Conservation (phyloP, 257 asterid genomes). For the Thymus mandschuricus region DNA sequence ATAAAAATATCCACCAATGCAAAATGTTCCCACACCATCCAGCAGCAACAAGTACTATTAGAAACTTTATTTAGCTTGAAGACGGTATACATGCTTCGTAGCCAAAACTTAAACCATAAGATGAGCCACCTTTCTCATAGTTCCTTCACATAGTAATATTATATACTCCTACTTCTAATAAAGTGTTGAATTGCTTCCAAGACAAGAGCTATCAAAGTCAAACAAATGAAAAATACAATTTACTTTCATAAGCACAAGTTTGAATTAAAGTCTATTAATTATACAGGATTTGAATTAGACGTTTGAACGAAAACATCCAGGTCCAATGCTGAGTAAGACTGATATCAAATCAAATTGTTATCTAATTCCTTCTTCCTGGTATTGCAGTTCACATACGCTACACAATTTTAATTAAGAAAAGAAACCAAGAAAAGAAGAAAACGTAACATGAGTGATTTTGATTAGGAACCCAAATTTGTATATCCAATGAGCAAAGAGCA, state of each 20-base stretch:
- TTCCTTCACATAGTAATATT: slow-evolving; percentile 1
- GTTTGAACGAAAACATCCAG: slow-evolving; percentile 7
- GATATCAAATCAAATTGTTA: slow-evolving; percentile 13
- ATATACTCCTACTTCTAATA: background rate
- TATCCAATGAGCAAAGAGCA: background rate
- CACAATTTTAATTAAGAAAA: background rate
- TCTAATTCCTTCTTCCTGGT: slow-evolving; percentile 19
- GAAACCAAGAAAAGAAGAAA: background rate
- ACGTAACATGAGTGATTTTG: background rate
- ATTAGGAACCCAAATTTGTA: background rate
- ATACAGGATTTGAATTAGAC: too few relatives aligned
- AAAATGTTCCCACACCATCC: background rate
- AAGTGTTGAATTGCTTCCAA: background rate
- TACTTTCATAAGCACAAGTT: background rate
- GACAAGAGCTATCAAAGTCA: background rate
- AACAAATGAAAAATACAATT: background rate
- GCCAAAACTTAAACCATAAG: slow-evolving; percentile 3
- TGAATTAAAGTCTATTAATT: background rate
- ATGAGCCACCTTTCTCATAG: slow-evolving; percentile 2
- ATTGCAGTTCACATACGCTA: background rate
- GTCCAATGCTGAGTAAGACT: slow-evolving; percentile 4
- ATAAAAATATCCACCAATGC: background rate
- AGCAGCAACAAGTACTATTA: background rate
- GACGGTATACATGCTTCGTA: background rate
- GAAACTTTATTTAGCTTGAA: background rate